phyloP scores from a whole-genome alignment of 2,329 filamentous ascomycete species.

The Raffaelea arxii region DNA sequence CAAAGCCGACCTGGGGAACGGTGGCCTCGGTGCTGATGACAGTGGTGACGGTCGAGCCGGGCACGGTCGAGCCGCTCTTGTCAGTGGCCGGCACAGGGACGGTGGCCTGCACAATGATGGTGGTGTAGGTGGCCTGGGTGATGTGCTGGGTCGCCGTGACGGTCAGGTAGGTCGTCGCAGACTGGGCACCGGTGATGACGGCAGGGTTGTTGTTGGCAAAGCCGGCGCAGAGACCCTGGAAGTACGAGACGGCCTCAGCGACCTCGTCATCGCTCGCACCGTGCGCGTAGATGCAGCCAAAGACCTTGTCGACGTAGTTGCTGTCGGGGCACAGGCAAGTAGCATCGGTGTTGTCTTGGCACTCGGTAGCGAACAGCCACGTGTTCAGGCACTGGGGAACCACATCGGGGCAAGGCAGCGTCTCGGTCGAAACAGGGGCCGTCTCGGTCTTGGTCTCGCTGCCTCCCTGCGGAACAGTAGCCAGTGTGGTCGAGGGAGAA shows the following conservation, averaged over 20 bases:
- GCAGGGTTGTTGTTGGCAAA: constrained; percentile 71
- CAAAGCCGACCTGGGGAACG: constrained; percentile 44
- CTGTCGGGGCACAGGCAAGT: constrained; percentile 79
- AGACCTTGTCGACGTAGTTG: constrained; percentile 69
- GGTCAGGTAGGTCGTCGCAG: constrained; percentile 51
- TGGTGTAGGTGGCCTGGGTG: constrained; percentile 30
- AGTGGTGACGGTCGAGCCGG: constrained; percentile 39
- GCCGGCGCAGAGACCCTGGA: constrained; percentile 82
- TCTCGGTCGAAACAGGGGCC: constrained; percentile 27
- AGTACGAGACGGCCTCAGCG: constrained; percentile 64
- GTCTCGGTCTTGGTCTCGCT: constrained; percentile 20
- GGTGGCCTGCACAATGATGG: constrained; percentile 38
- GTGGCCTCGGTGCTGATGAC: constrained; percentile 37
- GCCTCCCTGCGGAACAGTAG: constrained; percentile 13
- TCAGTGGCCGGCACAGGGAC: constrained; percentile 41
- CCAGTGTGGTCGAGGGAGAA: constrained; percentile 16
- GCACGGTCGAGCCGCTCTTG: constrained; percentile 33
- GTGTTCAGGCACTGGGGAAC: constrained; percentile 89
- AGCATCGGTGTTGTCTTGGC: constrained; percentile 73
- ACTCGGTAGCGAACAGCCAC: constrained; percentile 66
- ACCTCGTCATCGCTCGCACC: constrained; percentile 57
- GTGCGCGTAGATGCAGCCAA: constrained; percentile 71
- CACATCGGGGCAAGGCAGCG: constrained; percentile 54
- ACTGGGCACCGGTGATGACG: constrained; percentile 61
- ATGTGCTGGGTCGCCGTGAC: constrained; percentile 33